A percentile compares a stretch with the other conserved stretches of the same genome.
phyloP scores from a whole-genome alignment of 352 stramenopile genomes.

The Pythium sukuiense region DNA sequence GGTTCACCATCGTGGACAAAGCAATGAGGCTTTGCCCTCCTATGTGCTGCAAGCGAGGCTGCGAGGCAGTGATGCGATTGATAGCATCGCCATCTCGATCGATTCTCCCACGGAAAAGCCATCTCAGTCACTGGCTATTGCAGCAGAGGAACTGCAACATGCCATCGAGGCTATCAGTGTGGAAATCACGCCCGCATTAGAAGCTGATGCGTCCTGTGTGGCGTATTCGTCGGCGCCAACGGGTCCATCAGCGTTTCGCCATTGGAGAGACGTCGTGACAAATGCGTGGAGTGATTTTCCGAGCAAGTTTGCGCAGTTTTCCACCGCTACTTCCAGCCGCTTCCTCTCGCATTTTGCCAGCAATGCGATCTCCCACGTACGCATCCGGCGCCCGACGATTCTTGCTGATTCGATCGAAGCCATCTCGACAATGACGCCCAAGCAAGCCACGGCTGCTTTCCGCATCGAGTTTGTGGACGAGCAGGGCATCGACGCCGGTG shows the following conservation, averaged over 20 bases:
- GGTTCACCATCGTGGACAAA: constrained; percentile 3
- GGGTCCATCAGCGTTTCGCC: background rate
- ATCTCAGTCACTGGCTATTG: background rate
- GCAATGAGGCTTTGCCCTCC: background rate
- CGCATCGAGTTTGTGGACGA: constrained; percentile 75
- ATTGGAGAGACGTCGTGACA: constrained; percentile 9
- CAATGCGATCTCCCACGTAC: constrained; percentile 2
- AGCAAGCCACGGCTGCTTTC: constrained; percentile 18
- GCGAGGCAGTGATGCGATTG: background rate
- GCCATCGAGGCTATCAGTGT: background rate
- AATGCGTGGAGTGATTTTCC: constrained; percentile 20
- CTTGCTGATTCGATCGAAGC: constrained; percentile 20
- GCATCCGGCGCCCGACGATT: constrained; percentile 8
- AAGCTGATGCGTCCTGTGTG: constrained; percentile 6
- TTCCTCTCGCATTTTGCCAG: constrained; percentile 11
- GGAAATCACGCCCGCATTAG: background rate
- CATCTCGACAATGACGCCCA: background rate
- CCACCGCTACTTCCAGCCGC: constrained; percentile 8
- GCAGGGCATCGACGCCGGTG: constrained; percentile 68
- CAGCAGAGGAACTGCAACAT: background rate
- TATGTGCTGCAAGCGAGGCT: constrained; percentile 11
- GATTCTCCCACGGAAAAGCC: background rate
- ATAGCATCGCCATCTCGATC: background rate
- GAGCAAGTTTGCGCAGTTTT: constrained; percentile 22
- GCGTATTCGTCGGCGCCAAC: background rate